Evolutionary conservation across 2,329 filamentous ascomycete genomes (phyloP).

Genomic region (Fusarium sp.): DNA sequence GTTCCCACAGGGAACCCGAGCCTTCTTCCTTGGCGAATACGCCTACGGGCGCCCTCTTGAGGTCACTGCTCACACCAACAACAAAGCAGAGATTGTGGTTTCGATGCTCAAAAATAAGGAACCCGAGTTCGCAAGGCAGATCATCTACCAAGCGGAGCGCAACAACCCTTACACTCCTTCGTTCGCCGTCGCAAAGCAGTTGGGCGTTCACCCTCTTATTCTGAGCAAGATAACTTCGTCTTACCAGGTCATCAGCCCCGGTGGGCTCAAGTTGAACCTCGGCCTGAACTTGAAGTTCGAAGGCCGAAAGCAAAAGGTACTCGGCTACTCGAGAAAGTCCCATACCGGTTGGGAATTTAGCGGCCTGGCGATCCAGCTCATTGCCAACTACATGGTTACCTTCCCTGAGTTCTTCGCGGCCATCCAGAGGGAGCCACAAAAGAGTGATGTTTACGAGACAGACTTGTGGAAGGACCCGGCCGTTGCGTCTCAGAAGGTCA

Average conservation of each 20-base stretch:
- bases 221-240: conserved; percentile 97
- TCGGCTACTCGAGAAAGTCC: conserved; percentile 92
- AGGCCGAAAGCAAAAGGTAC: conserved; percentile 91
- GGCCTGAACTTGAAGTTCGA: conserved; percentile 98
- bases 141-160: conserved; percentile 77
- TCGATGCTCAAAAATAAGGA: conserved; percentile 78
- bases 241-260: conserved; percentile 82
- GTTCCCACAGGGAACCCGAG: conserved; percentile 83
- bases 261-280: conserved; percentile 86
- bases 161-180: conserved; percentile 84
- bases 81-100: conserved; percentile 84
- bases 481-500: conserved; percentile 81
- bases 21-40: conserved; percentile 94
- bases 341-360: conserved; percentile 96
- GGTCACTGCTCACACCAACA: conserved; percentile 77
- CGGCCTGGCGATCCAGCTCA: conserved; percentile 79
- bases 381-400: conserved; percentile 88
- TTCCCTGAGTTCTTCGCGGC: conserved; percentile 97
- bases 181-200: conserved; percentile 84
- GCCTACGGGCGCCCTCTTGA: conserved; percentile 92
- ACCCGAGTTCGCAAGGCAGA: conserved; percentile 80
- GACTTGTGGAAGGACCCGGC: conserved; percentile 84
- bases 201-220: conserved; percentile 85
- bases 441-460: conserved; percentile 83
- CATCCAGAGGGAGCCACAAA: conserved; percentile 85